A percentile compares a stretch with the other conserved stretches of the same genome.
These are phyloP conservation scores for Yamadazyma tumulicola DNA, from an alignment of 805 yeast genomes.

Conservation along the genomic window DNA sequence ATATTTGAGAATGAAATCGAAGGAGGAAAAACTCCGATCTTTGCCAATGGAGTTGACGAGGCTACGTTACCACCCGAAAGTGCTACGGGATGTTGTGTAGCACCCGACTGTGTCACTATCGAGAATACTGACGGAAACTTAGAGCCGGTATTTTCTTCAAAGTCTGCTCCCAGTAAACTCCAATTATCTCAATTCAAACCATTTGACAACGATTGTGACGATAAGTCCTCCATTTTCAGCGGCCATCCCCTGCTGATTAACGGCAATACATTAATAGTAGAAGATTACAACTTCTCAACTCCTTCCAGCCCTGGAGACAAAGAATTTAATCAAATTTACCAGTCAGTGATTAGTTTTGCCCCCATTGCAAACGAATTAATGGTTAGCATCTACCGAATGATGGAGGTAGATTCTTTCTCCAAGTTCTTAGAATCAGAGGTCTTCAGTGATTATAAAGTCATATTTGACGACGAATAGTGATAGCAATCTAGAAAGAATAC, in stretches of 20 bases:
- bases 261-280: too few species aligned
- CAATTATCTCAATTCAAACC: too few species aligned
- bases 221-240: slow-evolving; percentile 1
- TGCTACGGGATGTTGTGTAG: too few species aligned
- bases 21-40: slow-evolving; percentile 1
- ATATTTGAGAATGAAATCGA: slow-evolving; percentile 3
- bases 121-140: too few species aligned
- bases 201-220: too few species aligned
- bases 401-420: slow-evolving; percentile 73
- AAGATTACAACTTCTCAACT: not conserved
- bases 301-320: slow-evolving; percentile 11
- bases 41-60: too few species aligned
- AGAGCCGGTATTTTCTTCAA: too few species aligned
- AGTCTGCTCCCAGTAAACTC: too few species aligned
- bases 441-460: slow-evolving; percentile 5
- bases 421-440: slow-evolving; percentile 46
- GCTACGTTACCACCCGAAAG: too few species aligned
- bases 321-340: slow-evolving; percentile 9
- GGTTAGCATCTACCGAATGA: slow-evolving; percentile 49
- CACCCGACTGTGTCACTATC: too few species aligned
- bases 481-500: not conserved
- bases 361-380: slow-evolving; percentile 47
- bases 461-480: not conserved
- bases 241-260: too few species aligned
- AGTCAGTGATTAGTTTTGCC: slow-evolving; percentile 15